Evolutionary conservation across 1,284 basidiomycete species (phyloP).

Genomic region (Cryptococcus depauperatus): DNA sequence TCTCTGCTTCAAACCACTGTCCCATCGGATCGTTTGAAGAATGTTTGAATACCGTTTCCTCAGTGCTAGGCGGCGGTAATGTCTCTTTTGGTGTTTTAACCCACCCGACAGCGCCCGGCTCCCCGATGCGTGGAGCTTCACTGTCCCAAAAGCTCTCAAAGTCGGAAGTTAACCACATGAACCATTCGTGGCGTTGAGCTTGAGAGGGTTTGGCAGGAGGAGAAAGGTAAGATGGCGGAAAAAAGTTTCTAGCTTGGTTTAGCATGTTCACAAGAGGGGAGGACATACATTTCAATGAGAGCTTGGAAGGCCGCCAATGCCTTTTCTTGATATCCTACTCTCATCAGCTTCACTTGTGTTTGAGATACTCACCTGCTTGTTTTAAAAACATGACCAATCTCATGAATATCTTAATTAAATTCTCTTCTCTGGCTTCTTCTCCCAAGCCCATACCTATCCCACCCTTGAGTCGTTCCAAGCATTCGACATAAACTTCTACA

Average conservation of each 20-base stretch:
- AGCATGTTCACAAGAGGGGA: not conserved
- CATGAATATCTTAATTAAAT: conserved; percentile 39
- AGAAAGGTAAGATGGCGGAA: conserved; percentile 16
- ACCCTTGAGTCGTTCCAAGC: conserved; percentile 20
- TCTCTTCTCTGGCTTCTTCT: conserved; percentile 30
- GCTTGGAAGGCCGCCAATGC: conserved; percentile 49
- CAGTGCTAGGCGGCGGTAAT: not conserved
- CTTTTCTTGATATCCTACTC: conserved; percentile 47
- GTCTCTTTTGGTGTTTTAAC: conserved; percentile 3
- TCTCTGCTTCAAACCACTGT: conserved; percentile 62
- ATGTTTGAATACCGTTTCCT: not conserved
- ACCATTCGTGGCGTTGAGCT: conserved; percentile 13
- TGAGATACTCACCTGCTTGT: conserved; percentile 58
- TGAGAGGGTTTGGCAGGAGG: conserved; percentile 44
- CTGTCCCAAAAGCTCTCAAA: conserved; percentile 50
- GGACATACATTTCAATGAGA: conserved; percentile 47
- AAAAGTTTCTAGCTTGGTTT: not conserved
- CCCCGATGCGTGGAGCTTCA: conserved; percentile 48
- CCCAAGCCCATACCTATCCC: conserved; percentile 3
- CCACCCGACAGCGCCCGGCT: conserved; percentile 47
- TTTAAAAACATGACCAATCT: conserved; percentile 52
- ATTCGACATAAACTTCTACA: conserved; percentile 35
- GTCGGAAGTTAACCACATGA: conserved; percentile 27
- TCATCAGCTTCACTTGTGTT: not conserved
- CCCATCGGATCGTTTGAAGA: conserved; percentile 54